Evolutionary conservation across 768 basidiomycete genomes (phyloP), one percentile per base, ranked within the genome.

Genomic region (Udeniomyces megalosporus): DNA sequence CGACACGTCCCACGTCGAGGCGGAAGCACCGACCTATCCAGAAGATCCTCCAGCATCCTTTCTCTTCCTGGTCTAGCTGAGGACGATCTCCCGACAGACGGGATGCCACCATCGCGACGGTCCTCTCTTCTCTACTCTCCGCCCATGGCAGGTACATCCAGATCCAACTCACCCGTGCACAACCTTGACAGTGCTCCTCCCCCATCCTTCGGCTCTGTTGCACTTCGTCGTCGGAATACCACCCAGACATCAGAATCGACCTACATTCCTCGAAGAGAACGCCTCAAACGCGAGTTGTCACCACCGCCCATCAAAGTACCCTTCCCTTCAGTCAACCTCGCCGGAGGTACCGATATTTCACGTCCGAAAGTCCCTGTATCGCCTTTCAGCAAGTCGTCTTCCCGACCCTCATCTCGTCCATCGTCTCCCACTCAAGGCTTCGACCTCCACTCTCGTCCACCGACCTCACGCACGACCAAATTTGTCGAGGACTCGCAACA

Each of bases 61-160:
- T 57, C 55, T 24, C 55, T 57, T 3, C 55, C 55, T 15, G 55
- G 55, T 17, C 55, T 57, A 22, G 55, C 42, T 38, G 55, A 57
- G 20, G 28, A 57, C 15, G 42, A 15, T 14, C 15, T 42, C 11
- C 4, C 42, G 8, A 4, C 44, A 17, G 55, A 57, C 26, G 55
- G 55, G 6, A 8, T 57, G 22, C 55, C 55, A n/a, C 22, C n/a
- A 28, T 14, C 49, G 3, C 28, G 22, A 1, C 24, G 38, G 28
- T 22, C 55, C 26, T n/a, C 42, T 28, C 55, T 1, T 28, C 55
- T 45, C 26, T 57, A 5, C 38, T 45, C 12, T 45, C 42, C 55
- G 1, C 11, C 42, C 44, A 38, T 17, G n/a, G 35, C 44, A 34
- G 29, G 10, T 26, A 34, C 15, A 2, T 22, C 53, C 22, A 22